These are phyloP conservation scores for Ceratocystis smalleyi DNA, from an alignment of 2,329 filamentous ascomycete species.

Conservation along the genomic window DNA sequence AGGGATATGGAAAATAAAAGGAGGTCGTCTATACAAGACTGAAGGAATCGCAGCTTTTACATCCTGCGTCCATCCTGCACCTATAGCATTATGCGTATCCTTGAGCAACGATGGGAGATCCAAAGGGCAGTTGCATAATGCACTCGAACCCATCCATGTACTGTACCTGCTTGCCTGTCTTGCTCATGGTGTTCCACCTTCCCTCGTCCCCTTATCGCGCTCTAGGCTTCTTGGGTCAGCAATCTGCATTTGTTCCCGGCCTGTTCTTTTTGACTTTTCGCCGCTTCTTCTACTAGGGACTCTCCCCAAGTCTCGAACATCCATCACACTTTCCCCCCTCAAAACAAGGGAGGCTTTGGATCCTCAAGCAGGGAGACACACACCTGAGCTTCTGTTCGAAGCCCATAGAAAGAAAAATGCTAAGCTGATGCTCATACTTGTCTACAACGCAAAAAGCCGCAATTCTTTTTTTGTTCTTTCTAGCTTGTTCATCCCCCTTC, in stretches of 20 bases:
- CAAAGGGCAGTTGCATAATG: not conserved
- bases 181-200: not conserved
- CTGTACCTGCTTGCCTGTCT: not conserved
- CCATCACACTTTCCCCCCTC: not conserved
- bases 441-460: not conserved
- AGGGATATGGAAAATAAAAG: not conserved
- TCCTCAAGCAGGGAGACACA: not conserved
- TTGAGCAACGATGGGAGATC: too few species aligned
- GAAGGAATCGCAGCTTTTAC: not conserved
- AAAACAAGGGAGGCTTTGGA: not conserved
- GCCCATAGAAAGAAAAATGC: not conserved
- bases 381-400: not conserved
- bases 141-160: not conserved
- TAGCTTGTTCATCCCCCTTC: not conserved
- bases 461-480: not conserved
- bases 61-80: not conserved
- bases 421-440: not conserved
- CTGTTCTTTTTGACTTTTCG: not conserved
- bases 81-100: not conserved
- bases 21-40: not conserved
- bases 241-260: not conserved
- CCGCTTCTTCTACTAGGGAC: not conserved
- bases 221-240: too few species aligned
- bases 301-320: not conserved
- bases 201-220: too few species aligned